Evolutionary conservation across 192 early-diverging fungal species (phyloP).

Genomic region (Chytriomyces hyalinus): DNA sequence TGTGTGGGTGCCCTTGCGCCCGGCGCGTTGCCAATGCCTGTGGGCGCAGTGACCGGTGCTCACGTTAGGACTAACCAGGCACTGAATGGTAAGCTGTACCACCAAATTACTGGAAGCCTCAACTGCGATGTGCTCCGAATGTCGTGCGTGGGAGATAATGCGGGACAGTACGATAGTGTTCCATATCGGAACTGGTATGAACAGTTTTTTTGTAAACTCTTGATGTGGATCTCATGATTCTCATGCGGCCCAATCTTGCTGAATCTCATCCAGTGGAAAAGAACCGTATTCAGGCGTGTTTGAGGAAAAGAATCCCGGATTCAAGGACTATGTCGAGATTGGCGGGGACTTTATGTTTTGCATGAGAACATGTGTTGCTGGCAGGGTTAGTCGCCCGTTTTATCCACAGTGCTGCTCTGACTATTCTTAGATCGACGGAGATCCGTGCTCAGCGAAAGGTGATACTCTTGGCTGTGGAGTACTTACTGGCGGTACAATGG

Average conservation of each 20-base stretch:
- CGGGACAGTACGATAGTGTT: slow-evolving; percentile 34
- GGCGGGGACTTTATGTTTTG: slow-evolving; percentile 46
- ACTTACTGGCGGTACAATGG: neutral
- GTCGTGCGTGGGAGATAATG: slow-evolving; percentile 20
- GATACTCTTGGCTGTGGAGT: slow-evolving; percentile 10
- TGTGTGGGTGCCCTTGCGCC: slow-evolving; percentile 36
- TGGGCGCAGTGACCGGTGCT: slow-evolving; percentile 29
- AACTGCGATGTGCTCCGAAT: slow-evolving; percentile 39
- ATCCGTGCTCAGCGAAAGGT: neutral
- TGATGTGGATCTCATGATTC: too few relatives aligned
- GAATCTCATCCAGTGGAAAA: slow-evolving; percentile 23
- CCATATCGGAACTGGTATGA: slow-evolving; percentile 20
- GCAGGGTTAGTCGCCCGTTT: neutral
- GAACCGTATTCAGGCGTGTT: slow-evolving; percentile 43
- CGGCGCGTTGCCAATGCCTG: slow-evolving; percentile 29
- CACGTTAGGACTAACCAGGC: slow-evolving; percentile 23
- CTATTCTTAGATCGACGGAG: neutral
- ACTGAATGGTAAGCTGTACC: slow-evolving; percentile 21
- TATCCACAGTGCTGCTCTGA: too few relatives aligned
- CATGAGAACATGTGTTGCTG: slow-evolving; percentile 40
- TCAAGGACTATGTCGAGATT: slow-evolving; percentile 35
- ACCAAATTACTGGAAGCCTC: slow-evolving; percentile 34
- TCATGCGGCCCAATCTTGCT: too few relatives aligned
- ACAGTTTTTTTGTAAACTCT: neutral
- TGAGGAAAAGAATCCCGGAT: slow-evolving; percentile 1